Base-by-base conservation (phyloP, 116 monocot genomes). In the Cymodocea nodosa region DNA sequence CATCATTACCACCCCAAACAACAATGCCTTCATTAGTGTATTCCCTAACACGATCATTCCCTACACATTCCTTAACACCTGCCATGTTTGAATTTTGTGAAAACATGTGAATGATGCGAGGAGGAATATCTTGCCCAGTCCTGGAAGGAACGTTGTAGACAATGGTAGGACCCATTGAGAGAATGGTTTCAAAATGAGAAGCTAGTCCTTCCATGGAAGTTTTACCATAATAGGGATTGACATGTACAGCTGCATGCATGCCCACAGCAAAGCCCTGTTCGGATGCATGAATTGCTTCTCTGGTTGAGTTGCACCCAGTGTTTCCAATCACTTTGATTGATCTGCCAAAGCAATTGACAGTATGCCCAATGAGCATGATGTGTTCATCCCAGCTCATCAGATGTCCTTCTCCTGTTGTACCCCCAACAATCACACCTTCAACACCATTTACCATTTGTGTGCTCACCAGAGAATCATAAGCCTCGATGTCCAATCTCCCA, bases 261-360 rank as follows among this genome's bases (percentile, higher is more conserved):
- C 92, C 92, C 6, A 98, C 84, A 62, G 92, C 86, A 65, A 98
- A 98, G 24, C 98, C 98, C 69, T 92, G 92, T 57, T 92, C 89
- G 34, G 86, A 67, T 64, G 92, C 92, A 62, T 76, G 89, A 57
- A 98, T 71, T 14, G 98, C 82, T 56, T 98, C 92, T 67, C 84
- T 72, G 8, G 92, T 92, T 22, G 89, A 84, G 79, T 92, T 92
- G 79, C 92, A 89, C 51, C 92, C 98, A 0, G 92, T 81, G 60
- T 80, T 89, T 14, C 98, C 98, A 22, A 98, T 86, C 51, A 98
- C 86, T 75, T 86, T 82, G 51, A 92, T 71, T 50, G 68, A 75
- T 23, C 67, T n/a, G 17, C 92, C 89, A 61, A 98, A 98, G 68
- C 82, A 86, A 64, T 82, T 83, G 54, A 86, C 79, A 2, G 92